Base-by-base conservation (phyloP, 2,329 filamentous ascomycete genomes). In the Niveomyces coronatus region DNA sequence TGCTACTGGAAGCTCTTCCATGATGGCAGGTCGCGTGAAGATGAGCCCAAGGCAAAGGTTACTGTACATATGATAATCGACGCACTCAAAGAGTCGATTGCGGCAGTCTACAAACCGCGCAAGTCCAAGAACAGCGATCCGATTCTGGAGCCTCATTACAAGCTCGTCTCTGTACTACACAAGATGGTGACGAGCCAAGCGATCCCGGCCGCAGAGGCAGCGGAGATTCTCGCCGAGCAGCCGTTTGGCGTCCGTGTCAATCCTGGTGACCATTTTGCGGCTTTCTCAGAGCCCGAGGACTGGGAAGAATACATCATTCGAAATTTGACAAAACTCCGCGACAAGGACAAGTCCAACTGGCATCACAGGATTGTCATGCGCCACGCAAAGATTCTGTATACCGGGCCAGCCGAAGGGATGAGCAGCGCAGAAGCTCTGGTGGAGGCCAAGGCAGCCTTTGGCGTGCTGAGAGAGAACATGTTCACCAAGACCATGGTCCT, bases 401-500 rank as follows among this genome's bases (percentile, higher is more conserved):
- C 67, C 36, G 63, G 69, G 20, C 16, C 19, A 4, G 23, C 19
- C 22, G 22, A 24, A 4, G 26, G 15, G 9, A 40, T 30, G 13
- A 44, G 48, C 57, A 74, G 45, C 33, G 64, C 67, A 36, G 58
- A 68, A n/a, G 66, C 47, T 5, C 57, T 70, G 11, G 74, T 72
- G 22, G 80, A 83, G 16, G 88, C 87, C 48, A 74, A 80, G 52
- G 84, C 89, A 39, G 74, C 93, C 11, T 88, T 86, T 35, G 71
- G 76, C 37, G 82, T 94, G 29, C 81, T 94, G 38, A 62, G 71
- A 31, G 74, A 78, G 42, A 73, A 67, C 44, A 78, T 78, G 73
- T 89, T 94, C 48, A 94, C 88, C 27, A 94, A 94, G 62, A 94
- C 86, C 0, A 94, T 94, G 81, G 81, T 84, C 1, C 79, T 94